phyloP scores from a whole-genome alignment of 495 filamentous ascomycete genomes.

The Neurospora tetrasperma region DNA sequence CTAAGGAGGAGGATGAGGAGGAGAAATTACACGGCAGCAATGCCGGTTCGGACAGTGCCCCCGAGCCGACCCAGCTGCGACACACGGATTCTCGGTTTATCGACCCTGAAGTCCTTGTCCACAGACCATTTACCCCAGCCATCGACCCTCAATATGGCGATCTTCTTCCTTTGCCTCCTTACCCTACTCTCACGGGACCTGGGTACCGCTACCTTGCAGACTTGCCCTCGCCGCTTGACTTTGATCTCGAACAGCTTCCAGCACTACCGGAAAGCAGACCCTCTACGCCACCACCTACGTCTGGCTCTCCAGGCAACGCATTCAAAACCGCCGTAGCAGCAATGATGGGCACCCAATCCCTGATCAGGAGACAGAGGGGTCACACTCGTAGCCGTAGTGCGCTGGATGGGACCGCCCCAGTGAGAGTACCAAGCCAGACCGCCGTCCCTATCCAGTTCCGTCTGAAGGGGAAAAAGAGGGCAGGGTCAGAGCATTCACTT shows the following conservation, averaged over 20 bases:
- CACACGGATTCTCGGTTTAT: conserved; percentile 22
- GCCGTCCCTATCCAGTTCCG: conserved; percentile 41
- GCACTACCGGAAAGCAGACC: conserved; percentile 43
- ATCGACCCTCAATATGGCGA: conserved; percentile 49
- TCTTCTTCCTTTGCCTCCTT: conserved; percentile 43
- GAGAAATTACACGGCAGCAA: conserved; percentile 4
- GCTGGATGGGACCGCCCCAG: conserved; percentile 28
- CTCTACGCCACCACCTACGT: conserved; percentile 25
- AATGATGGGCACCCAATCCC: not conserved
- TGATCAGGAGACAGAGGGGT: conserved; percentile 12
- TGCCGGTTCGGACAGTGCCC: not conserved
- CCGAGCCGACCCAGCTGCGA: conserved; percentile 20
- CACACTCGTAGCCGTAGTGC: conserved; percentile 29
- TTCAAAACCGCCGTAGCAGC: not conserved
- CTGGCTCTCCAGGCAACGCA: not conserved
- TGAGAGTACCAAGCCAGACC: conserved; percentile 36
- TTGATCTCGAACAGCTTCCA: conserved; percentile 23
- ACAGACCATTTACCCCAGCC: conserved; percentile 41
- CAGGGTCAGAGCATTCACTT: conserved; percentile 25
- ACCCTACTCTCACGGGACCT: conserved; percentile 25
- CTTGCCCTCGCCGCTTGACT: conserved; percentile 6
- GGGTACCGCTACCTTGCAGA: conserved; percentile 27
- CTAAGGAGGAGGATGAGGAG: conserved; percentile 15
- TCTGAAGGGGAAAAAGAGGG: conserved; percentile 29
- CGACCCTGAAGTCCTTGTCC: conserved; percentile 40